Conservation (phyloP, 768 basidiomycete genomes). For the Ramaria sp. region DNA sequence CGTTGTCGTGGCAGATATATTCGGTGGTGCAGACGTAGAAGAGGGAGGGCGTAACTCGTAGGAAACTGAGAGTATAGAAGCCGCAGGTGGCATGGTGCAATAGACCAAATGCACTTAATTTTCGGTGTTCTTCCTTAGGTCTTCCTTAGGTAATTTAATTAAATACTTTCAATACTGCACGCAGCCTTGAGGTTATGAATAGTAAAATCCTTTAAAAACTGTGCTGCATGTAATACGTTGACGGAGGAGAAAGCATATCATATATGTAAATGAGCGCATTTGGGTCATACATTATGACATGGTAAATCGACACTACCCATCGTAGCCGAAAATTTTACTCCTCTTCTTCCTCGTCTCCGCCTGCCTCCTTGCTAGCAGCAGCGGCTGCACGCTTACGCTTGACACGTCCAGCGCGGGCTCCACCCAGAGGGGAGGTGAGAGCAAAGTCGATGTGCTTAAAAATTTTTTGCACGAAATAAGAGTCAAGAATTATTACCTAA, state of each 20-base stretch:
- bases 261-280: neutral
- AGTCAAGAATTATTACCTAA: neutral
- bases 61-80: constrained; percentile 23
- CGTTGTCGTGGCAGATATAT: constrained; percentile 15
- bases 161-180: too few species aligned
- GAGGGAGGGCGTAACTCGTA: constrained; percentile 35
- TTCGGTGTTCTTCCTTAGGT: too few species aligned
- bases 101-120: too few species aligned
- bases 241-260: neutral
- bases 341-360: constrained; percentile 84
- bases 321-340: constrained; percentile 36
- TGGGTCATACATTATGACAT: constrained; percentile 2
- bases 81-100: too few species aligned
- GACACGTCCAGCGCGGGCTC: constrained; percentile 88
- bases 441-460: constrained; percentile 91
- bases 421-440: constrained; percentile 92
- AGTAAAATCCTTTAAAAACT: too few species aligned
- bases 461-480: neutral
- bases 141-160: too few species aligned
- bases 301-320: constrained; percentile 1
- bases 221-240: too few species aligned
- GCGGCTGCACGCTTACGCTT: constrained; percentile 97
- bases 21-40: constrained; percentile 18
- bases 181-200: too few species aligned
- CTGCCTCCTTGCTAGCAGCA: constrained; percentile 85